A percentile compares a stretch with the other conserved stretches of the same genome.
phyloP scores from a whole-genome alignment of 2,329 filamentous ascomycete genomes.

The Mariannaea sp. region DNA sequence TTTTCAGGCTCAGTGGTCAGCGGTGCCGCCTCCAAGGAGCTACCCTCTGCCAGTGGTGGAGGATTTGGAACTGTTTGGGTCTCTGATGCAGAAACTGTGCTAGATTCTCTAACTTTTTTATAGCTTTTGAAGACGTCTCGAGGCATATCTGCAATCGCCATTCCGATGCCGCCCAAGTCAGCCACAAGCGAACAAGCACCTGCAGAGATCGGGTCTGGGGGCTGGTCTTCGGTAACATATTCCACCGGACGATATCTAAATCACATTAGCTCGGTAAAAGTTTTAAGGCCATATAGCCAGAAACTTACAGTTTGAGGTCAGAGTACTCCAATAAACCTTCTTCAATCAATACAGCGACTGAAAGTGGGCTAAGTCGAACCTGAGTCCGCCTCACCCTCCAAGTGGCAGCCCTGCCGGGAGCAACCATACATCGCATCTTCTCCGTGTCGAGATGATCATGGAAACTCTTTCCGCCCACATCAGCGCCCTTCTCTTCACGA shows the following conservation, averaged over 20 bases:
- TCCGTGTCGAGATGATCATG: constrained; percentile 71
- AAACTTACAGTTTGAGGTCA: constrained; percentile 71
- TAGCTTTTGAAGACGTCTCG: constrained; percentile 57
- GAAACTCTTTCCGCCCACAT: constrained; percentile 69
- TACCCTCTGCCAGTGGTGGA: constrained; percentile 14
- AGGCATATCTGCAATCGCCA: constrained; percentile 79
- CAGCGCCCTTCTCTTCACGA: constrained; percentile 66
- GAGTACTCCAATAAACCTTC: constrained; percentile 68
- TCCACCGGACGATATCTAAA: constrained; percentile 60
- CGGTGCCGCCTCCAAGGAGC: constrained; percentile 4
- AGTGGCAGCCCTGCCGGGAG: constrained; percentile 70
- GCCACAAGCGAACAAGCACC: constrained; percentile 79
- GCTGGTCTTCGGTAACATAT: constrained; percentile 78
- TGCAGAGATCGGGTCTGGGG: constrained; percentile 78
- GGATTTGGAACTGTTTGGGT: constrained; percentile 9
- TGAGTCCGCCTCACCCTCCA: constrained; percentile 75
- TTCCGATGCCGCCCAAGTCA: constrained; percentile 78
- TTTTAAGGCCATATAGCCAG: background rate
- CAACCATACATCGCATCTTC: constrained; percentile 70
- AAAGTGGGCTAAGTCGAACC: constrained; percentile 71
- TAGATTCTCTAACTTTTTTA: constrained; percentile 29
- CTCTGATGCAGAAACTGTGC: constrained; percentile 3
- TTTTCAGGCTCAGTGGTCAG: constrained; percentile 14
- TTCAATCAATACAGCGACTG: constrained; percentile 70
- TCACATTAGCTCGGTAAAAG: constrained; percentile 16